Evolutionary conservation across 768 basidiomycete species (phyloP), one percentile per base, ranked within the genome.

Genomic region (Russula vinacea): DNA sequence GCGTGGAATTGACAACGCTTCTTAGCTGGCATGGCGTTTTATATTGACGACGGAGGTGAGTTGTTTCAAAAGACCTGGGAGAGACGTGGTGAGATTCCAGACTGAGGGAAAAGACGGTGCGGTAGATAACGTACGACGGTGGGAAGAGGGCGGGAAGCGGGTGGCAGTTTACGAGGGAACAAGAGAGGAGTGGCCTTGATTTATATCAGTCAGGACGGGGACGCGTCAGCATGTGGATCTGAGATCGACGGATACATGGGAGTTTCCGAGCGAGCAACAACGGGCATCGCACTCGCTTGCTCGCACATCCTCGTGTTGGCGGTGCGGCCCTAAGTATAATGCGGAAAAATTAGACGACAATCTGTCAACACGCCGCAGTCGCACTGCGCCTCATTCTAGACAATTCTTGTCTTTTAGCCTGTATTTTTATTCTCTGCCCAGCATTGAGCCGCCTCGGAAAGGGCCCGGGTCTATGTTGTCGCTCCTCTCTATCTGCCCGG

Each of bases 1-100:
- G 75, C 67, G 62, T 78, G 78, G 75, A 87, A 83, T 75, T 92
- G 88, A 79, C 92, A 94, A 72, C 90, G 89, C 75, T 91, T 92
- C 89, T 92, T 93, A 72, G 83, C 80, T 70, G 90, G 80, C 92
- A 92, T 93, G 66, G 5, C 3, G 10, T 45, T 45, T 45, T n/a
- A n/a, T 44, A n/a, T 24, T n/a, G 9, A 22, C 5, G 22, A 7
- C 24, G 24, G 26, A 50, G 13, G 47, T 24, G 5, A 13, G 47
- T 24, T 13, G 10, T 10, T 2, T 14, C 24, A 5, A 5, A 3
- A 42, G 57, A 22, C 14, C 39, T 50, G 32, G n/a, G 19, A 29
- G 39, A 14, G 33, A 5, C 1, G n/a, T 35, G 16, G 44, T 45
- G 37, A 56, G 45, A 17, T 26, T 0, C 10, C 3, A 26, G 14